These are phyloP conservation scores for Tetrahymena elliotti DNA, from an alignment of 73 alveolate genomes.

Conservation along the genomic window DNA sequence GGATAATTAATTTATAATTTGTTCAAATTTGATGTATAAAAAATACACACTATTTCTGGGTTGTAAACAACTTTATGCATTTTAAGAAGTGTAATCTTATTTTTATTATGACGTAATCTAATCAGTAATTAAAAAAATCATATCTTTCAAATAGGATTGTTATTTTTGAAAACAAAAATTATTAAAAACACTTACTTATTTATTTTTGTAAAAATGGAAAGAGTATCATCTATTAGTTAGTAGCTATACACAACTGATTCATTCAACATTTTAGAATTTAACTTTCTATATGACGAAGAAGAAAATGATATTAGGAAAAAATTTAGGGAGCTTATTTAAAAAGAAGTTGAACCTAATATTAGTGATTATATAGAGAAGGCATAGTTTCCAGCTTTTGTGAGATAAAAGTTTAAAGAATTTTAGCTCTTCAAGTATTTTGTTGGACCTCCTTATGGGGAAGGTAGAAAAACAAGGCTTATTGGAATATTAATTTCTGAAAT, in stretches of 20 bases:
- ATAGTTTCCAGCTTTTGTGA: neutral
- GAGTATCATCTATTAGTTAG: neutral
- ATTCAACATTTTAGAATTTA: neutral
- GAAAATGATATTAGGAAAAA: neutral
- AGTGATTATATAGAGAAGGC: neutral
- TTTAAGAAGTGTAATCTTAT: neutral
- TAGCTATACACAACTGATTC: neutral
- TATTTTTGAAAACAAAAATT: neutral
- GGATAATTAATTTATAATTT: neutral
- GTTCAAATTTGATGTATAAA: neutral
- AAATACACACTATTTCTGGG: neutral
- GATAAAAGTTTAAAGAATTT: neutral
- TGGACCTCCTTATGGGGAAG: neutral
- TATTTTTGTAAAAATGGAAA: neutral
- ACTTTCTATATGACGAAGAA: neutral
- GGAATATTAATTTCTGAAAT: slow-evolving; percentile 1
- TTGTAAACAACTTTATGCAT: neutral
- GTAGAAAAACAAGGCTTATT: neutral
- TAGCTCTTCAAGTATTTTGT: neutral
- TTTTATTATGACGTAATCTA: neutral
- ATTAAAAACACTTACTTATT: neutral
- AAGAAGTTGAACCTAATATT: neutral
- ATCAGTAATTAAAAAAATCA: neutral
- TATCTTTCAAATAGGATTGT: neutral
- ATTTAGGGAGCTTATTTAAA: neutral